Evolutionary conservation across 1,284 basidiomycete species (phyloP), one percentile per base, ranked within the genome.

Genomic region (Boletellus deceptivus): DNA sequence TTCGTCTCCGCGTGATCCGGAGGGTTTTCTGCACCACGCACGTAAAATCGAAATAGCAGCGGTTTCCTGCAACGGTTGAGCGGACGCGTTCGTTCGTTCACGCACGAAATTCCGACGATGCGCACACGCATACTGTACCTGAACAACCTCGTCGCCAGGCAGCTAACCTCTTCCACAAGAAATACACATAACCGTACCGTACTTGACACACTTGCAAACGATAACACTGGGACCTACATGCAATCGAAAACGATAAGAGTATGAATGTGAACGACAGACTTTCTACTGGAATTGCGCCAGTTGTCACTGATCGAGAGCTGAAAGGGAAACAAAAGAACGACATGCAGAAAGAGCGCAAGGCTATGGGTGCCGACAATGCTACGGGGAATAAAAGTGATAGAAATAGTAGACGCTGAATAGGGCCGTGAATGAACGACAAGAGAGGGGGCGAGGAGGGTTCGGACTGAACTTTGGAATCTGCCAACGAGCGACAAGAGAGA

Each of bases 201-300:
- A 43, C 43, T 42, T 38, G 14, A 50, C 47, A 50, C 47, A 34
- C 16, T 43, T 33, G 25, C 25, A 22, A 42, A 49, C 38, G 39
- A 64, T 46, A 49, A 53, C 49, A 63, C 43, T 17, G 42, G 27
- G 22, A 16, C n/a, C 16, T 54, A 63, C 59, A 55, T 47, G 41
- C 57, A 58, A 53, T 57, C 45, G 48, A 59, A 45, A 44, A 52
- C 37, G 43, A 60, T 36, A 45, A 16, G 20, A 49, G 39, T 49
- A 49, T 46, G 49, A 44, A 39, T 38, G 24, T 43, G 16, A 52
- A 62, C 25, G 54, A 51, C 45, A 35, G 46, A 14, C 46, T 61
- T 57, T 48, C 35, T 59, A 52, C 17, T 29, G 34, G 53, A 37
- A 43, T 47, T 54, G 40, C 16, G 35, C 9, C 39, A 13, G 29